A percentile compares a stretch with the other conserved stretches of the same genome.
Evolutionary conservation across 129 eudicot species (phyloP).

Genomic region (Glebionis coronaria): DNA sequence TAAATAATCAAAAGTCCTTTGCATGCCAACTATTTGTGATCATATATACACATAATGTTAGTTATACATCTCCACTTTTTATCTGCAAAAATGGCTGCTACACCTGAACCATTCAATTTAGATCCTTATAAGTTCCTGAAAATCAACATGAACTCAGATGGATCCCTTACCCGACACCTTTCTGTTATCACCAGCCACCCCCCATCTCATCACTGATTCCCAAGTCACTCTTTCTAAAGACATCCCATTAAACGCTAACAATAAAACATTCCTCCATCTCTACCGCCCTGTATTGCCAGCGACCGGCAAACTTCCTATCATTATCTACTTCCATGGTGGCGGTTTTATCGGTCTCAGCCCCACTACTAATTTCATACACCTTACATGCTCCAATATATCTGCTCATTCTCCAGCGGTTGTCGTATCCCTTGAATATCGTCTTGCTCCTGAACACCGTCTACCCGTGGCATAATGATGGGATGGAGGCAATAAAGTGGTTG

Average conservation of each 20-base stretch:
- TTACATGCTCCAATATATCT: constrained; percentile 33
- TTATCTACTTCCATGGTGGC: too few species aligned
- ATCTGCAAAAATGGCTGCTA: too few species aligned
- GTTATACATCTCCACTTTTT: too few species aligned
- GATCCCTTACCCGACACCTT: constrained; percentile 42
- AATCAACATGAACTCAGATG: constrained; percentile 69
- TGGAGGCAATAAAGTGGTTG: too few species aligned
- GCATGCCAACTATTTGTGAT: too few species aligned
- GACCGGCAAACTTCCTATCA: constrained; percentile 15
- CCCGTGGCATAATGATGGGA: too few species aligned
- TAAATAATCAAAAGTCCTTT: too few species aligned
- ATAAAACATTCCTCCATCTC: constrained; percentile 65
- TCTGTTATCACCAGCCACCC: constrained; percentile 43
- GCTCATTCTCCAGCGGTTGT: too few species aligned
- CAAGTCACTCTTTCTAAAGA: constrained; percentile 56
- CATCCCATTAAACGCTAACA: constrained; percentile 48
- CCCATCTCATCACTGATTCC: constrained; percentile 24
- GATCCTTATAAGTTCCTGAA: constrained; percentile 66
- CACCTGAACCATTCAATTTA: background rate
- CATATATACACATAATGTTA: too few species aligned
- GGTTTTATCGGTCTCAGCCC: constrained; percentile 39
- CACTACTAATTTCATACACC: constrained; percentile 21
- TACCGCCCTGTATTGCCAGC: constrained; percentile 43
- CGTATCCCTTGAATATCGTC: too few species aligned
- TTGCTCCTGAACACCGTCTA: too few species aligned